Base-by-base conservation (phyloP, 129 eudicot genomes). In the Pittosporum tobira region DNA sequence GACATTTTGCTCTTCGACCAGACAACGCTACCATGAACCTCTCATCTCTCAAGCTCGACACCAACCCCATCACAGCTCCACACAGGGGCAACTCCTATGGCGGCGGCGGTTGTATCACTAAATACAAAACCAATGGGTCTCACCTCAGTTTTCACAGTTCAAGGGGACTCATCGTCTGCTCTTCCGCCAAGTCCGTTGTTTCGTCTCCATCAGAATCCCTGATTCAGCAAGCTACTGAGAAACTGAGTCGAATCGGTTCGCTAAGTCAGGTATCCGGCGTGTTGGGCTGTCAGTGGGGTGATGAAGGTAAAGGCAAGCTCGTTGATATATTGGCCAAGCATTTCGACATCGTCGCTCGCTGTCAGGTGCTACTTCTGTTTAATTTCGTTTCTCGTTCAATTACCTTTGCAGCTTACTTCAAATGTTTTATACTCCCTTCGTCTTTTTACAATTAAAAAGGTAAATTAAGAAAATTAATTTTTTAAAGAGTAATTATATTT, bases 231-330 rank as follows among this genome's bases (percentile, higher is more conserved):
- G 56, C 53, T 6, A 71, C 48, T 16, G 70, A 79, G 3, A 71
- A 66, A 9, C 62, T 65, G 57, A 57, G 67, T 44, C 83, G 99
- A 20, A 84, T 93, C 43, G 85, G 26, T 14, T 73, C 83, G 1
- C 75, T 93, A 68, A 86, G 84, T 70, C 96, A 84, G 58, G 99
- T 93, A 0, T 87, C 99, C 0, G 96, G 74, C 8, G 99, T 93
- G 61, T 75, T 93, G 60, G 99, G 99, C 16, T 81, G 94, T 38
- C 99, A 93, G 42, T 87, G 99, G 99, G 99, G 99, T 10, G 99
- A 93, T 63, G 99, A 93, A 75, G 99, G 99, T 23, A 93, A 93
- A 26, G 99, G 99, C 34, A 93, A 93, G 64, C 96, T 93, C 51
- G 96, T 93, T 27, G 99, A 93, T 72, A 84, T 93, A 11, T 68